Evolutionary conservation across 163 green algal species (phyloP), one percentile per base, ranked within the genome.

Genomic region (Trebouxia gelatinosa): DNA sequence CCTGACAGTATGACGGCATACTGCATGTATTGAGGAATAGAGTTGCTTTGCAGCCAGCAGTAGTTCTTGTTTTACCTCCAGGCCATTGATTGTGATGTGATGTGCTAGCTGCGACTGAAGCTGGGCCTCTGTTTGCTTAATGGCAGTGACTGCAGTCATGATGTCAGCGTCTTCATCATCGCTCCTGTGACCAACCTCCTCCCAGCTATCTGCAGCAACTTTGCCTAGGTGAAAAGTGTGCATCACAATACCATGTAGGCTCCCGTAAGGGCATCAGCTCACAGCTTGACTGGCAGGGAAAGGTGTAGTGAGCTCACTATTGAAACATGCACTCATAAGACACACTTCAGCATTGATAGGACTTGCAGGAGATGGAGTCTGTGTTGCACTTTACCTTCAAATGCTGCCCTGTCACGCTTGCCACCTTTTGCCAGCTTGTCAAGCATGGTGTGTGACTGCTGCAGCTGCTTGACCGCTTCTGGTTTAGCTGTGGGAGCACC

Each of bases 111-210:
- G 66, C 5, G 21, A 6, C 75, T 85, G 39, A 34, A 87, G n/a
- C 4, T 54, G n/a, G 6, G 28, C 54, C 64, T 87, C 83, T 19
- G 62, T 48, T 13, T 75, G 23, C 50, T 72, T 28, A 13, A 71
- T 66, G 5, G 77, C 68, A 7, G 58, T 50, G 40, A 87, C 81
- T 26, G 77, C 80, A 34, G 80, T 74, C 38, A 71, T 28, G 40
- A 87, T 76, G 39, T 86, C 82, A 4, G 34, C 74, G 11, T 66
- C 43, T 16, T 83, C 81, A 34, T 74, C 71, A 17, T 80, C 81
- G 38, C 59, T 75, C 70, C 35, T 72, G 39, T 34, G 38, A 29
- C 7, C 34, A 26, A 26, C 57, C n/a, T 16, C 78, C 62, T 43
- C 78, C 79, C 43, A 75, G 32, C 5, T 80, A 68, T 48, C 26